Evolutionary conservation across 2,329 filamentous ascomycete species (phyloP).

Genomic region (Diaporthe longicolla): DNA sequence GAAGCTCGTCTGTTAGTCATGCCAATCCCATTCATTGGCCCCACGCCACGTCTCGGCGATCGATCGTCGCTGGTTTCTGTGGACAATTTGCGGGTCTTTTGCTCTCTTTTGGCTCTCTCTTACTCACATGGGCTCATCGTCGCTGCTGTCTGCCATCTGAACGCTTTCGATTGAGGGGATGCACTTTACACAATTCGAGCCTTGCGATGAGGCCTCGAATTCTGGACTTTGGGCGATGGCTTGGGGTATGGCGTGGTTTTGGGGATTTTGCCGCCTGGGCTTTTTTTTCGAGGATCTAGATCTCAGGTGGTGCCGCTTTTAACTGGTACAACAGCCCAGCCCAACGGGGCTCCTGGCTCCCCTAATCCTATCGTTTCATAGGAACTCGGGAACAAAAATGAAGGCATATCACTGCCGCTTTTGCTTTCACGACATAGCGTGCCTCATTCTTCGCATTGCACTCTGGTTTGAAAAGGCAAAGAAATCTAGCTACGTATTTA

Average conservation of each 20-base stretch:
- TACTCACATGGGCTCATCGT: constrained; percentile 66
- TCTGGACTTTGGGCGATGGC: neutral
- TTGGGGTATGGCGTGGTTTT: neutral
- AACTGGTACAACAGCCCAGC: constrained; percentile 9
- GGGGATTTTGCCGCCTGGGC: neutral
- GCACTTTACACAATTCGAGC: neutral
- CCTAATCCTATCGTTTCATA: neutral
- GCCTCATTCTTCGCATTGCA: constrained; percentile 35
- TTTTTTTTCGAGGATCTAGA: neutral
- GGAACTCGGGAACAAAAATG: neutral
- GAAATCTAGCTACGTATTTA: constrained; percentile 51
- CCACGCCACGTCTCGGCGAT: neutral
- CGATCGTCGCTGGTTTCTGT: neutral
- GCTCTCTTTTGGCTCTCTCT: too few species aligned
- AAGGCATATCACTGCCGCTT: neutral
- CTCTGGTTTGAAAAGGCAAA: constrained; percentile 45
- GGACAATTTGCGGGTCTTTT: constrained; percentile 2
- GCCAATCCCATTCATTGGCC: neutral
- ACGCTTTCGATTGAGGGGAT: neutral
- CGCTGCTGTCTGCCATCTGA: constrained; percentile 54
- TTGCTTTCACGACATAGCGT: neutral
- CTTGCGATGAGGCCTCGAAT: neutral
- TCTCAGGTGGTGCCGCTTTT: neutral
- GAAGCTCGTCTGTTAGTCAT: neutral
- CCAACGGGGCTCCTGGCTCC: constrained; percentile 10